phyloP scores from a whole-genome alignment of 495 filamentous ascomycete species.

The Podospora sp. region DNA sequence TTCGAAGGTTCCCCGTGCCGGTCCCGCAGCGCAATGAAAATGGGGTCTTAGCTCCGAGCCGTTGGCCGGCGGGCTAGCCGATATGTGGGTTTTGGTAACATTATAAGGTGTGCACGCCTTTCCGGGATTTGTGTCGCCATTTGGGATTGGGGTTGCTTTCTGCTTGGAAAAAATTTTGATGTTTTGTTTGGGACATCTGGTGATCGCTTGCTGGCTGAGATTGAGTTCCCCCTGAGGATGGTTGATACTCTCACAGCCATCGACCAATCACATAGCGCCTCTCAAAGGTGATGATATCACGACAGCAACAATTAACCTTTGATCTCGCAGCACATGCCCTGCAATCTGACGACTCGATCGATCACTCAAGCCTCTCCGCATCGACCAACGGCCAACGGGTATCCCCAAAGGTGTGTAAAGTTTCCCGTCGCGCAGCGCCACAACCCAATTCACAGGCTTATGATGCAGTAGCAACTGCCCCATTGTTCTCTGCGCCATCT shows the following conservation, averaged over 20 bases:
- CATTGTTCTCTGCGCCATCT: not conserved
- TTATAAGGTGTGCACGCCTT: not conserved
- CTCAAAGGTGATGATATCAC: not conserved
- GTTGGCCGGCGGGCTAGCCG: not conserved
- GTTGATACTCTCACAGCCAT: too few relatives aligned
- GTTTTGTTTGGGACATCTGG: too few relatives aligned
- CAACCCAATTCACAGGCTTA: too few relatives aligned
- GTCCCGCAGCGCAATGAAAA: not conserved
- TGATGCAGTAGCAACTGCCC: not conserved
- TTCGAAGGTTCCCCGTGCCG: not conserved
- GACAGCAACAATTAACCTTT: not conserved
- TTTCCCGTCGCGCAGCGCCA: too few relatives aligned
- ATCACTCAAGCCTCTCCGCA: not conserved
- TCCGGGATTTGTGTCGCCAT: not conserved
- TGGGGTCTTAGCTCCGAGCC: not conserved
- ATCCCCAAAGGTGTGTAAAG: too few relatives aligned
- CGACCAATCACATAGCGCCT: too few relatives aligned
- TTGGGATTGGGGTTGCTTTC: not conserved
- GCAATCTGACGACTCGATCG: not conserved
- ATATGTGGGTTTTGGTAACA: not conserved
- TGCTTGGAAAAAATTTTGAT: too few relatives aligned
- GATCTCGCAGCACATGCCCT: not conserved
- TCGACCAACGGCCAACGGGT: not conserved
- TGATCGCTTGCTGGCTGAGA: too few relatives aligned
- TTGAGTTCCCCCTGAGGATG: too few relatives aligned